These are phyloP conservation scores for Brettanomyces naardenensis DNA, from an alignment of 805 yeast genomes.

Conservation along the genomic window DNA sequence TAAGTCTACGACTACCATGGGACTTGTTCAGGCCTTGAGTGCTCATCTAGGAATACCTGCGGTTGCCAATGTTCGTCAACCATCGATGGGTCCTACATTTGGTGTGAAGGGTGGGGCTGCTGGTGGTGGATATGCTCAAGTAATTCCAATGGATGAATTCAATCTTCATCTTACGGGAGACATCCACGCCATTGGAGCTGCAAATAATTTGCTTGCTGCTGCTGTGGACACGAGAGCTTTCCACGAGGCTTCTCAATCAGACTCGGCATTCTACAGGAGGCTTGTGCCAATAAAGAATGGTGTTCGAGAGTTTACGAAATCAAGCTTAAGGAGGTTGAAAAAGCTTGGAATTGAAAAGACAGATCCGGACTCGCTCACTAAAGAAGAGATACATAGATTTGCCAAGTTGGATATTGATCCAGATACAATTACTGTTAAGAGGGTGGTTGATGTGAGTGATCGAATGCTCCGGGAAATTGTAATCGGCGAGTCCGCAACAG, in stretches of 20 bases:
- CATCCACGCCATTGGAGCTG: constrained; percentile 78
- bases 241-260: constrained; percentile 70
- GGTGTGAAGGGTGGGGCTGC: constrained; percentile 91
- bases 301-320: constrained; percentile 53
- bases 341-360: constrained; percentile 65
- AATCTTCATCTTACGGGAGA: constrained; percentile 84
- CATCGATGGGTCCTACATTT: constrained; percentile 84
- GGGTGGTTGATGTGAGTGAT: constrained; percentile 82
- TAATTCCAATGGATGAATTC: constrained; percentile 84
- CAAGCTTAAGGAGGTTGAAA: constrained; percentile 58
- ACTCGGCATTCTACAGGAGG: constrained; percentile 65
- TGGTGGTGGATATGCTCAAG: constrained; percentile 85
- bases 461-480: constrained; percentile 73
- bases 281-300: constrained; percentile 73
- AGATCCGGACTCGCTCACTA: constrained; percentile 64
- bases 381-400: constrained; percentile 56
- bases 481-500: constrained; percentile 76
- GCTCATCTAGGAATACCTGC: constrained; percentile 65
- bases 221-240: constrained; percentile 83
- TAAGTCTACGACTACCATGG: constrained; percentile 78
- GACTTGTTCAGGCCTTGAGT: constrained; percentile 73
- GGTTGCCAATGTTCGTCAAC: constrained; percentile 79
- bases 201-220: constrained; percentile 74
- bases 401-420: constrained; percentile 74
- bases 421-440: constrained; percentile 69